Percentiles rank a stretch among this genome's conserved stretches.
Conservation (phyloP, 129 eudicot species). For the Silybum marianum region DNA sequence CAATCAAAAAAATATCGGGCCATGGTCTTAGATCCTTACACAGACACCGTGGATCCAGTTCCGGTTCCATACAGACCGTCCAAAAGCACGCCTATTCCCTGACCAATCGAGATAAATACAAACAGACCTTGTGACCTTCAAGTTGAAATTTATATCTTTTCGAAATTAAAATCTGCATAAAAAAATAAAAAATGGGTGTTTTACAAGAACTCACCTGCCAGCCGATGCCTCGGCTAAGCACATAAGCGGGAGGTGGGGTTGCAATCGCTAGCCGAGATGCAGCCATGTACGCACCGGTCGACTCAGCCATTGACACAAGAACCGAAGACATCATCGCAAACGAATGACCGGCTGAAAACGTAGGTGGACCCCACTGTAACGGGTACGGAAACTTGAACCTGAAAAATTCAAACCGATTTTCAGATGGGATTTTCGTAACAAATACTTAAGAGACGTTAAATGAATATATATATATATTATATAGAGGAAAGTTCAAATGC, state of each 20-base stretch:
- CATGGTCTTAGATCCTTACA: conserved; percentile 52
- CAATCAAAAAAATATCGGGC: neutral
- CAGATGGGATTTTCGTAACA: neutral
- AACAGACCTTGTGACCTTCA: neutral
- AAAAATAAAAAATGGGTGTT: no score
- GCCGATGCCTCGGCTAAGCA: conserved; percentile 97
- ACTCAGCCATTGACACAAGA: conserved; percentile 95
- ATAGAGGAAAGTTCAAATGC: no score
- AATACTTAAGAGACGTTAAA: neutral
- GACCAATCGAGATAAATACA: conserved; percentile 24
- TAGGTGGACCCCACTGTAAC: conserved; percentile 99
- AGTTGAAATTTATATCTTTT: neutral
- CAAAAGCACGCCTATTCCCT: conserved; percentile 92
- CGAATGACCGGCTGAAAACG: conserved; percentile 88
- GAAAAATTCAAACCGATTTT: conserved; percentile 17
- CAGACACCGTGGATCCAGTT: conserved; percentile 93
- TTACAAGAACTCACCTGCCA: conserved; percentile 76
- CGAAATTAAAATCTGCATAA: no score
- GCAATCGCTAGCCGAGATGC: conserved; percentile 99
- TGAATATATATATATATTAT: neutral
- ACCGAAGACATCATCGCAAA: conserved; percentile 99
- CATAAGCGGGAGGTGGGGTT: conserved; percentile 99
- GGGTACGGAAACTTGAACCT: conserved; percentile 98
- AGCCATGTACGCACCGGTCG: conserved; percentile 94
- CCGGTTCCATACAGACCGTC: conserved; percentile 96